Evolutionary conservation across 1,284 basidiomycete species (phyloP), one percentile per base, ranked within the genome.

Genomic region (Pseudozyma tsukubaensis): DNA sequence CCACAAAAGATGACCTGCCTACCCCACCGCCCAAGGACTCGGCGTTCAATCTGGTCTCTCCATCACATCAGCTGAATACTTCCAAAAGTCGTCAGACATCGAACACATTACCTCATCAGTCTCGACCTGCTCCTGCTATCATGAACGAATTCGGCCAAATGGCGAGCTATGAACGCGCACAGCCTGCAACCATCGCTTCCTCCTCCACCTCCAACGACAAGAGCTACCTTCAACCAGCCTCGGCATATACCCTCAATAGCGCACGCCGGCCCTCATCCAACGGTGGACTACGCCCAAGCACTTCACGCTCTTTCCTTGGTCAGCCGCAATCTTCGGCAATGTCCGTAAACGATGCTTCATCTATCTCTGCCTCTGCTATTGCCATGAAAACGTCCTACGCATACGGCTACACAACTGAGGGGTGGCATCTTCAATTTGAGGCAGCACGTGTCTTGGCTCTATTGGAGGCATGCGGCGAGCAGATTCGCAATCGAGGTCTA

Each of bases 401-500:
- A 8, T 83, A 83, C 35, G 81, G 81, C 11, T 83, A 83, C 60
- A 75, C 80, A 4, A 61, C 70, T 19, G 57, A 72, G 19, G 74
- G 63, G 0, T 81, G 74, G 72, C 78, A 82, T 16, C 43, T 66
- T 4, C 76, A 77, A 39, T 58, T 83, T 19, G 76, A 80, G 19
- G 57, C 71, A 11, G 59, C 54, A 5, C 57, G 59, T 1, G 82
- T 74, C 2, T 39, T 44, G 16, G 53, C 71, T 13, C 56, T 83
- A 14, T 71, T 83, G 18, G 64, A 72, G 14, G 74, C 72, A 8
- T 79, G 78, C 42, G 66, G 59, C 4, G 61, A 75, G 21, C 76
- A 78, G 51, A 82, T 83, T 29, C 72, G 81, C 18, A 68, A 39
- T n/a, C 59, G 79, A 45, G 82, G 81, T 43, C 73, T 83, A 9